Evolutionary conservation across 2,329 filamentous ascomycete species (phyloP).

Genomic region (Fusarium multiceps): DNA sequence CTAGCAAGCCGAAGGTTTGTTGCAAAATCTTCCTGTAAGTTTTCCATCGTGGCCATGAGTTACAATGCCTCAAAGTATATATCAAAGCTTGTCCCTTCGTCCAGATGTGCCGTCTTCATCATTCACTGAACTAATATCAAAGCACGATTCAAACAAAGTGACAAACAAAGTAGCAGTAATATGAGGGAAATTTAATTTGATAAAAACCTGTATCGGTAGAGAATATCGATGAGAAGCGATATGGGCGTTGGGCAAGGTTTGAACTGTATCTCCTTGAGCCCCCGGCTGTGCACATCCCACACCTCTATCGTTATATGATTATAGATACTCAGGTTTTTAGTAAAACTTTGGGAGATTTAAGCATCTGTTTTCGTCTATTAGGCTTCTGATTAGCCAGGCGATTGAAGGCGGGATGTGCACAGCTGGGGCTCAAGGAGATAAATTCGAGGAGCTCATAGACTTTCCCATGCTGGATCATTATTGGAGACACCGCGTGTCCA

Average conservation of each 20-base stretch:
- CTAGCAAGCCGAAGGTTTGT: not conserved
- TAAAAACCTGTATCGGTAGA: rapidly evolving
- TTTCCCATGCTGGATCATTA: rapidly evolving
- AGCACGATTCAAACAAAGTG: not conserved
- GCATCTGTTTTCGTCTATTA: too few species aligned
- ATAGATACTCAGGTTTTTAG: too few species aligned
- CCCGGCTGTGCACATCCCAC: too few species aligned
- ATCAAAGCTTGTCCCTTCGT: not conserved
- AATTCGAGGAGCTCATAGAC: not conserved
- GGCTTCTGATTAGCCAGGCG: too few species aligned
- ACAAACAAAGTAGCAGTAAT: not conserved
- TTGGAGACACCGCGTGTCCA: not conserved
- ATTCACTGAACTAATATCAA: not conserved
- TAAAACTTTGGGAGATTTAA: too few species aligned
- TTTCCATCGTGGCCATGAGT: not conserved
- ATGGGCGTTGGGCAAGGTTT: not conserved
- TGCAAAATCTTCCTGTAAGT: not conserved
- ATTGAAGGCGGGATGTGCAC: too few species aligned
- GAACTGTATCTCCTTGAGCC: not conserved
- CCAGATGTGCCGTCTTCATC: not conserved
- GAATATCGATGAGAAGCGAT: not conserved
- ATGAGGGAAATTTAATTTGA: not conserved
- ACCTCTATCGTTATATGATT: too few species aligned
- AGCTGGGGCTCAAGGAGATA: too few species aligned
- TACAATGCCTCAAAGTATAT: not conserved